phyloP scores from a whole-genome alignment of 768 basidiomycete species.

The Cubamyces sp. region DNA sequence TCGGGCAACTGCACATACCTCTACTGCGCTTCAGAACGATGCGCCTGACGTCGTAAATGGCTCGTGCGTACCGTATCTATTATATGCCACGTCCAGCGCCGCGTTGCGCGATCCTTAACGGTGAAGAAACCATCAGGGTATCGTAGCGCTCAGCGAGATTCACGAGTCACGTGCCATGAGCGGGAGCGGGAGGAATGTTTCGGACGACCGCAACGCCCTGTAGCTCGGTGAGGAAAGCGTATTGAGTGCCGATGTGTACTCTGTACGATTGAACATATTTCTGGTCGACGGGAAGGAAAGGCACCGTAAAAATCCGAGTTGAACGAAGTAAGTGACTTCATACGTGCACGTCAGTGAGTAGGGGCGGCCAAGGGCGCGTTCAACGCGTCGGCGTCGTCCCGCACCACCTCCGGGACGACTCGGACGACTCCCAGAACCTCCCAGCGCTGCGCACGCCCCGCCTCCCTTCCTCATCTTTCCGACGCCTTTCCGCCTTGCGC shows the following conservation, averaged over 20 bases:
- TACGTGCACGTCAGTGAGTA: too few species aligned
- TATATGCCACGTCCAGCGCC: background rate
- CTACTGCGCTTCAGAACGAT: too few species aligned
- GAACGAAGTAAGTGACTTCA: too few species aligned
- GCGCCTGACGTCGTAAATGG: background rate
- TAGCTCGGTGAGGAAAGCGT: background rate
- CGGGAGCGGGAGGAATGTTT: background rate
- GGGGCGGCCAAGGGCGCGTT: background rate
- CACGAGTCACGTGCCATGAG: background rate
- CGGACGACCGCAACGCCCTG: background rate
- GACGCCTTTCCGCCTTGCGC: slow-evolving; percentile 14
- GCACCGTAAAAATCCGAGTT: background rate
- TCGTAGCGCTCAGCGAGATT: background rate
- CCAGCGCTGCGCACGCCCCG: background rate
- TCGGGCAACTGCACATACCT: slow-evolving; percentile 1
- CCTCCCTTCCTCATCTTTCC: slow-evolving; percentile 3
- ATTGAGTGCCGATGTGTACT: background rate
- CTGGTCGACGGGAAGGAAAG: background rate
- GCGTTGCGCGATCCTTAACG: background rate
- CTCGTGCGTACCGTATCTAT: background rate
- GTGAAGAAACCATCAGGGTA: background rate
- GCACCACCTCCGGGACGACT: slow-evolving; percentile 5
- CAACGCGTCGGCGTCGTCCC: background rate
- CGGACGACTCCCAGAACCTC: slow-evolving; percentile 3
- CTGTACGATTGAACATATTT: too few species aligned